Conservation (phyloP, 305 asterid genomes). For the Fraxinus sp. region DNA sequence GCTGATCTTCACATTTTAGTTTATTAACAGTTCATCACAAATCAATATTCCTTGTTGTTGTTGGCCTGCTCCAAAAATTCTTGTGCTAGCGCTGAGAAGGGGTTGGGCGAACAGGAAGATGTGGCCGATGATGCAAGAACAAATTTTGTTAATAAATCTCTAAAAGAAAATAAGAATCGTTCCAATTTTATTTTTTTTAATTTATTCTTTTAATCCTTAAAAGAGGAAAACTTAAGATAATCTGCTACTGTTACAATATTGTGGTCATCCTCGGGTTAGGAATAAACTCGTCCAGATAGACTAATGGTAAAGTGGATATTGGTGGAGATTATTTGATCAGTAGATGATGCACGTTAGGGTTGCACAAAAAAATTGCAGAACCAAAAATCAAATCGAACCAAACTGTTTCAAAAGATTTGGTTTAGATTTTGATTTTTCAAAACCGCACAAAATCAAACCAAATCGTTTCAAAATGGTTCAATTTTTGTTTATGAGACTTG, state of each 20-base stretch:
- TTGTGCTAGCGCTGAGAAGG: conserved; percentile 45
- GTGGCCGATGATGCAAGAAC: no score
- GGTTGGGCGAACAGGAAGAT: no score
- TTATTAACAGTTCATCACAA: not conserved
- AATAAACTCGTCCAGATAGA: not conserved
- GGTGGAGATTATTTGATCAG: not conserved
- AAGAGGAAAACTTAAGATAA: not conserved
- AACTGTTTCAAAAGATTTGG: no score
- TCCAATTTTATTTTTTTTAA: no score
- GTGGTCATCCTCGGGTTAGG: not conserved
- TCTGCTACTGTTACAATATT: not conserved
- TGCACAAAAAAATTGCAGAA: no score
- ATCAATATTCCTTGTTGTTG: conserved; percentile 37
- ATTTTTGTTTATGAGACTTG: no score
- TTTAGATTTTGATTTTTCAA: no score
- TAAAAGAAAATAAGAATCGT: not conserved
- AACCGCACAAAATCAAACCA: no score
- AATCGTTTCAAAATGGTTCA: no score
- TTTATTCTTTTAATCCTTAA: no score
- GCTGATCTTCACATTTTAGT: not conserved
- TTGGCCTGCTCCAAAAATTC: conserved; percentile 63
- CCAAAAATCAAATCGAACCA: no score
- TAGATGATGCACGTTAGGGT: not conserved
- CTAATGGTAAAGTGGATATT: no score
- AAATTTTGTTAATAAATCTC: not conserved